Percentiles rank a stretch among this genome's conserved stretches.
These are phyloP conservation scores for Xylaria telfairii DNA, from an alignment of 495 filamentous ascomycete genomes.

Conservation along the genomic window DNA sequence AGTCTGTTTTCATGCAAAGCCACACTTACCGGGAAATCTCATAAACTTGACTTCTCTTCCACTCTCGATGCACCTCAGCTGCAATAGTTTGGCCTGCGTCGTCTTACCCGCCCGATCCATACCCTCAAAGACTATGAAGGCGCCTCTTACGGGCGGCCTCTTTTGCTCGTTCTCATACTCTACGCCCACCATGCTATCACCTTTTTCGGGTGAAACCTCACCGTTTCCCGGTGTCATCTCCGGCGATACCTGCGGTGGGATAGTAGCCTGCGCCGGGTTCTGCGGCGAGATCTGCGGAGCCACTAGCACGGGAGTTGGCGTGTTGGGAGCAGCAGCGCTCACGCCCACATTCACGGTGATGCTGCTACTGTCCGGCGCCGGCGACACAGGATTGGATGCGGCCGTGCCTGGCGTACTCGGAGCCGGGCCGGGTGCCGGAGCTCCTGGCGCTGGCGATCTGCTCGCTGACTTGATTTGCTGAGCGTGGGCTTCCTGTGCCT, in stretches of 20 bases:
- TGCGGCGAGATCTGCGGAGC: constrained; percentile 34
- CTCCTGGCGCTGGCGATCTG: constrained; percentile 21
- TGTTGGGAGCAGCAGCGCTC: constrained; percentile 9
- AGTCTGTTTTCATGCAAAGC: constrained; percentile 1
- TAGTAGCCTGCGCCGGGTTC: constrained; percentile 31
- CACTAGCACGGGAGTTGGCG: constrained; percentile 25
- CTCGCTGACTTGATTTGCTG: constrained; percentile 15
- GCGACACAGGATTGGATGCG: neutral
- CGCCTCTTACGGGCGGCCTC: constrained; percentile 59
- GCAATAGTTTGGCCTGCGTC: constrained; percentile 83
- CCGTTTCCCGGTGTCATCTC: constrained; percentile 15
- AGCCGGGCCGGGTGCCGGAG: neutral
- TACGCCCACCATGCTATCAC: constrained; percentile 29
- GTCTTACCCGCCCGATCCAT: constrained; percentile 95
- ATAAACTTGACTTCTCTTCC: constrained; percentile 74
- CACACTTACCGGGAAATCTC: constrained; percentile 82
- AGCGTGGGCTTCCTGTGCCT: constrained; percentile 23
- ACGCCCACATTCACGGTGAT: constrained; percentile 12
- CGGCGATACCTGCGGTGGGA: constrained; percentile 25
- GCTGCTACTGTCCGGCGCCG: constrained; percentile 8
- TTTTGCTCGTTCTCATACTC: constrained; percentile 26
- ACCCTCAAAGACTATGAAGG: constrained; percentile 90
- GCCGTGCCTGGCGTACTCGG: neutral
- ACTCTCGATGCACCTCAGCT: constrained; percentile 61
- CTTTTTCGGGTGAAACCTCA: constrained; percentile 6